Evolutionary conservation across 768 basidiomycete species (phyloP).

Genomic region (Mycena metata): DNA sequence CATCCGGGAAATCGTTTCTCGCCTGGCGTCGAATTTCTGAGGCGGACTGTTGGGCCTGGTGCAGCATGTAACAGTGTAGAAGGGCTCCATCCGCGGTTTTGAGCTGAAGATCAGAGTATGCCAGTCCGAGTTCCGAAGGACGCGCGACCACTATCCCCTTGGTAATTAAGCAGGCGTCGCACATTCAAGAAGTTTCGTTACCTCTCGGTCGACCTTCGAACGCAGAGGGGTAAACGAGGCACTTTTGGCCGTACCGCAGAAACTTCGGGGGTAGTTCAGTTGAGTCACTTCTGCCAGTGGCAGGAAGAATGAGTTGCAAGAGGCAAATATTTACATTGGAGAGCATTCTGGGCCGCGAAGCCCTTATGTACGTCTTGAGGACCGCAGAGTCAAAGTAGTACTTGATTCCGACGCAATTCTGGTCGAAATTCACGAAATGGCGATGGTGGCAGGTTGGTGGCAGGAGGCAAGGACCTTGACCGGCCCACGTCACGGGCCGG

Average conservation of each 20-base stretch:
- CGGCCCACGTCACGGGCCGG: no score
- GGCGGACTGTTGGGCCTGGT: slow-evolving; percentile 16
- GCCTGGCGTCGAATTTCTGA: not conserved
- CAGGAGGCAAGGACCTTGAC: no score
- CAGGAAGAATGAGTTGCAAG: rapidly evolving
- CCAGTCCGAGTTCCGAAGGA: slow-evolving; percentile 23
- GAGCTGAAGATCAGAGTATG: slow-evolving; percentile 17
- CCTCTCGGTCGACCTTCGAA: slow-evolving; percentile 32
- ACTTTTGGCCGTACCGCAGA: slow-evolving; percentile 36
- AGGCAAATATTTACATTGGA: slow-evolving; percentile 7
- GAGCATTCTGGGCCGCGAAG: no score
- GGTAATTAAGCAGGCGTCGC: not conserved
- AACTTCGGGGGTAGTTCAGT: slow-evolving; percentile 21
- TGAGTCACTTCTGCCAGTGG: no score
- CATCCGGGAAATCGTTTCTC: slow-evolving; percentile 1
- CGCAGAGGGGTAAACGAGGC: slow-evolving; percentile 40
- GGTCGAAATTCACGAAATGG: no score
- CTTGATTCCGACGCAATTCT: no score
- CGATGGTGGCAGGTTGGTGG: no score
- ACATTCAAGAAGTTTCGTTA: not conserved
- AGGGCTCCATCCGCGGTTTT: slow-evolving; percentile 28
- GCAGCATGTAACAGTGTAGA: slow-evolving; percentile 32
- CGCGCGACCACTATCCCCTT: not conserved
- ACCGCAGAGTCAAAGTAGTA: no score
- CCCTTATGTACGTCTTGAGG: no score